Evolutionary conservation across 345 rosid genomes (phyloP).

Genomic region (Eucalyptus erythrocorys): DNA sequence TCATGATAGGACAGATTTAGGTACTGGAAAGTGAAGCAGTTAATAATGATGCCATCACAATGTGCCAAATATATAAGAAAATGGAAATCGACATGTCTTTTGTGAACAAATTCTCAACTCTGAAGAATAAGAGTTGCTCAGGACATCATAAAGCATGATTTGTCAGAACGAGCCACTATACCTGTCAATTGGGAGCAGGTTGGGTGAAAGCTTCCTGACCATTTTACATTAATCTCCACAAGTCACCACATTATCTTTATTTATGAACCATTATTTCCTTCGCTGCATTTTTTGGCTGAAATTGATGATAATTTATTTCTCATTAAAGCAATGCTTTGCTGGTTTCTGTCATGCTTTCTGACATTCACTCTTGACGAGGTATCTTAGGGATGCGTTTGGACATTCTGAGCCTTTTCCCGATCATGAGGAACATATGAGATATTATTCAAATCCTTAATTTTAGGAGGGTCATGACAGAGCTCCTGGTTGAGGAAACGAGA

Average conservation of each 20-base stretch:
- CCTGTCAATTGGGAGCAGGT: background rate
- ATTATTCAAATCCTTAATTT: background rate
- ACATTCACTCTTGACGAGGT: background rate
- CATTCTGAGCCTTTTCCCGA: background rate
- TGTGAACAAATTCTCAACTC: background rate
- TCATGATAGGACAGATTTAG: background rate
- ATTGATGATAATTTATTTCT: background rate
- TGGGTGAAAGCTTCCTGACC: background rate
- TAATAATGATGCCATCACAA: background rate
- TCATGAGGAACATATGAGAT: background rate
- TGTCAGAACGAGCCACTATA: background rate
- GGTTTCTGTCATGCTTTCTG: background rate
- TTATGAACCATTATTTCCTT: background rate
- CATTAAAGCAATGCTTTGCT: background rate
- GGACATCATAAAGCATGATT: background rate
- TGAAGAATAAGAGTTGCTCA: background rate
- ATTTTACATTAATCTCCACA: background rate
- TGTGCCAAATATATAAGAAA: background rate
- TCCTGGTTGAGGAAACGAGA: background rate
- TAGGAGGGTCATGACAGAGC: background rate
- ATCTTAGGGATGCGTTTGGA: background rate
- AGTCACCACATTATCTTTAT: background rate
- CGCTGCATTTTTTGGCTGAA: background rate
- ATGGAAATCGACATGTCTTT: background rate
- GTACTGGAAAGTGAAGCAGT: background rate